These are phyloP conservation scores for Guyanaporus albipodus DNA, from an alignment of 768 basidiomycete species.

Conservation along the genomic window DNA sequence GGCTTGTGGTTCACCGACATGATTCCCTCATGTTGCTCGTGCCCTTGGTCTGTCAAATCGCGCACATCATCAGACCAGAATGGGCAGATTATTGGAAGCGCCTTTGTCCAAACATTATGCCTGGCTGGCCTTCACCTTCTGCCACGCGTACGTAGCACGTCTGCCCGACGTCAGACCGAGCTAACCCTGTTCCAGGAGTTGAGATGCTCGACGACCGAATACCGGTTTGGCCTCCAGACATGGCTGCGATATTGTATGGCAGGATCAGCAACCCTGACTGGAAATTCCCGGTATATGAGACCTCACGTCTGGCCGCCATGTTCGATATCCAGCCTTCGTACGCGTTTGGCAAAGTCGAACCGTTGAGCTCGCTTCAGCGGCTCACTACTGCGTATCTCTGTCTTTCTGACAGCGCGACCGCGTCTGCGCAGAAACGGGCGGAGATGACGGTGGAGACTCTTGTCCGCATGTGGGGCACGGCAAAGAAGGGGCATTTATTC, in stretches of 20 bases:
- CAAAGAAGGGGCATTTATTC: conserved; percentile 43
- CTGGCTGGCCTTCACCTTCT: conserved; percentile 54
- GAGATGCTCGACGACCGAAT: conserved; percentile 62
- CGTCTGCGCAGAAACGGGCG: conserved; percentile 58
- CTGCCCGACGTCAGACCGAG: not conserved
- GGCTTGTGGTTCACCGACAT: conserved; percentile 54
- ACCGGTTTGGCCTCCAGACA: conserved; percentile 75
- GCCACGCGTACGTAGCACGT: conserved; percentile 24
- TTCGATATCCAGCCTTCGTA: conserved; percentile 50
- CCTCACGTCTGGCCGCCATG: conserved; percentile 45
- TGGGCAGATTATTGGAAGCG: conserved; percentile 95
- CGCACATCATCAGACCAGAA: conserved; percentile 65
- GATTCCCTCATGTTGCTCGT: conserved; percentile 53
- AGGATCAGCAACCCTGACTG: conserved; percentile 63
- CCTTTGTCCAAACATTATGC: conserved; percentile 58
- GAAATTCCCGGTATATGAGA: conserved; percentile 47
- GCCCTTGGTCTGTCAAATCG: conserved; percentile 59
- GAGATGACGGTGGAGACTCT: conserved; percentile 59
- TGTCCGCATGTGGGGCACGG: conserved; percentile 38
- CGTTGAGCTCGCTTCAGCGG: conserved; percentile 49
- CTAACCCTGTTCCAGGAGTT: conserved; percentile 32
- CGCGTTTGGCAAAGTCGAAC: conserved; percentile 60
- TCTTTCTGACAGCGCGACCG: conserved; percentile 50
- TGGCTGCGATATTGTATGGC: conserved; percentile 60
- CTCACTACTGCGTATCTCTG: conserved; percentile 55